These are phyloP conservation scores for Calonectria naviculata DNA, from an alignment of 2,329 filamentous ascomycete species.

Conservation along the genomic window DNA sequence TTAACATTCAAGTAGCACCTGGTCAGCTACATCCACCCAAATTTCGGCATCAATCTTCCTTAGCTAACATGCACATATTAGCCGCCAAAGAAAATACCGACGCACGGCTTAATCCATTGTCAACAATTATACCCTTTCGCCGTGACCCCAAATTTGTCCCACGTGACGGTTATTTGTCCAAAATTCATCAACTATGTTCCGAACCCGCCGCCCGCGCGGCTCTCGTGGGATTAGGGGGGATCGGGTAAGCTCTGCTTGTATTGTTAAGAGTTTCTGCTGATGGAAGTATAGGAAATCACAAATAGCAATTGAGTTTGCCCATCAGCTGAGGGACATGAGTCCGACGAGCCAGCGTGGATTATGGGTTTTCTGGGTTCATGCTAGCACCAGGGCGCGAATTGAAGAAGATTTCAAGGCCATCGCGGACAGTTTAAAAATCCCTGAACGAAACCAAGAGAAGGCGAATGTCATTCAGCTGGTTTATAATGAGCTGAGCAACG, in stretches of 20 bases:
- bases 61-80: not conserved
- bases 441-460: no score
- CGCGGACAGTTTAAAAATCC: no score
- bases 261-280: not conserved
- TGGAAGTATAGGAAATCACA: slow-evolving; percentile 28
- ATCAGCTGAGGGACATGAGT: slow-evolving; percentile 33
- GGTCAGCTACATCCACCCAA: not conserved
- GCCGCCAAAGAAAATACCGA: not conserved
- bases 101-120: not conserved
- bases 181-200: slow-evolving; percentile 32
- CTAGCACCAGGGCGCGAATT: no score
- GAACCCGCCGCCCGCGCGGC: slow-evolving; percentile 36
- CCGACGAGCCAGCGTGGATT: no score
- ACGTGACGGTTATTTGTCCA: slow-evolving; percentile 37
- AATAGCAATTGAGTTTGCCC: slow-evolving; percentile 49
- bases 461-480: no score
- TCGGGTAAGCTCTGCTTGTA: slow-evolving; percentile 24
- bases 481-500: slow-evolving; percentile 8
- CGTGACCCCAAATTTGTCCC: slow-evolving; percentile 29
- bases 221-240: slow-evolving; percentile 47
- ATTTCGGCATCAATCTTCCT: no score
- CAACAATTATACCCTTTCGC: not conserved
- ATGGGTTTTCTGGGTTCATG: no score
- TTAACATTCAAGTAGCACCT: not conserved
- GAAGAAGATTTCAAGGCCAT: no score